Evolutionary conservation across 2,329 filamentous ascomycete genomes (phyloP).

Genomic region (Microascus cirrosus): DNA sequence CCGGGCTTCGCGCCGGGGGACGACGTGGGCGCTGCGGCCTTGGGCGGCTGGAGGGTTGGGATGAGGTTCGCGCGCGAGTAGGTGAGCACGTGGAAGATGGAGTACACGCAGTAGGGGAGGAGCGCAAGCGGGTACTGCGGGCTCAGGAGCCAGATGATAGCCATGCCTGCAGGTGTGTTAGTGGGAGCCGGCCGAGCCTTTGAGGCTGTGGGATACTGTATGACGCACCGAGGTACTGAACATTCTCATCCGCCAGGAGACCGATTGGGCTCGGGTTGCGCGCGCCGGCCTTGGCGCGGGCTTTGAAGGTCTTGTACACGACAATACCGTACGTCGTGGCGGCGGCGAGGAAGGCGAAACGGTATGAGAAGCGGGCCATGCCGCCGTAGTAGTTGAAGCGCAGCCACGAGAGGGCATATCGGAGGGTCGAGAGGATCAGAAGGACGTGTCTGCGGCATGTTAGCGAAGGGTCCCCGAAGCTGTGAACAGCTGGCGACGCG

Average conservation of each 20-base stretch:
- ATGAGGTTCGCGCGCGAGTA: conserved; percentile 92
- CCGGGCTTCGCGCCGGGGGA: conserved; percentile 43
- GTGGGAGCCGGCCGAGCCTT: background rate
- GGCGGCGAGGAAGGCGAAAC: conserved; percentile 79
- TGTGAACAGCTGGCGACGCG: background rate
- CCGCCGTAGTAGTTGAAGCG: conserved; percentile 76
- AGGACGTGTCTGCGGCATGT: conserved; percentile 59
- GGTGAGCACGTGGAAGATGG: conserved; percentile 94
- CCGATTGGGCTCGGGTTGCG: conserved; percentile 47
- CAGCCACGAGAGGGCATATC: conserved; percentile 78
- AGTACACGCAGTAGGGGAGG: conserved; percentile 93
- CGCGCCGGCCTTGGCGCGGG: conserved; percentile 64
- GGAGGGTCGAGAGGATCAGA: conserved; percentile 69
- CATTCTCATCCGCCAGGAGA: conserved; percentile 81
- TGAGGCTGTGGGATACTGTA: background rate
- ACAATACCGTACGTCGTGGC: conserved; percentile 94
- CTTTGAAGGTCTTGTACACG: conserved; percentile 93
- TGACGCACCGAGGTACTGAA: conserved; percentile 87
- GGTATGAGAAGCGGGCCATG: conserved; percentile 76
- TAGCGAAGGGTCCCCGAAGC: background rate
- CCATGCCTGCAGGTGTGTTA: conserved; percentile 44
- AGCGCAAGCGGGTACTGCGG: conserved; percentile 84
- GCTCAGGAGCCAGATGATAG: conserved; percentile 86
- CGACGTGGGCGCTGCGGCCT: conserved; percentile 39
- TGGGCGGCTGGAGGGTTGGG: conserved; percentile 67